Evolutionary conservation across 2,329 filamentous ascomycete genomes (phyloP).

Genomic region (Botrytis squamosa): DNA sequence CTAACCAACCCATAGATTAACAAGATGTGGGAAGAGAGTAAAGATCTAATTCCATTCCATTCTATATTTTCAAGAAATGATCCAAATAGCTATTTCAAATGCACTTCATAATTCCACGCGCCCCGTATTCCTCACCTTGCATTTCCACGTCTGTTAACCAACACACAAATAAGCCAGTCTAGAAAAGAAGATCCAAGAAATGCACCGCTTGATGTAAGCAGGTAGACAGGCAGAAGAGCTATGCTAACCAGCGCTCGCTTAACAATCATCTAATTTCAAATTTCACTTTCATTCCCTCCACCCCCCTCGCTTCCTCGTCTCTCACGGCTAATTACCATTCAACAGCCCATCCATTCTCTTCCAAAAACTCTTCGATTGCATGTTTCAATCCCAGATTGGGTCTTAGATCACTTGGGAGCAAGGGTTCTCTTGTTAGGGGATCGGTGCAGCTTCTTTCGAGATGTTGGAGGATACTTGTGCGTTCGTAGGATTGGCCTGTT

Average conservation of each 20-base stretch:
- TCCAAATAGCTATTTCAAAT: too few relatives aligned
- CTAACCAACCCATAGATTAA: too few relatives aligned
- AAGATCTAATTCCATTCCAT: too few relatives aligned
- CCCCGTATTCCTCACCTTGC: neutral
- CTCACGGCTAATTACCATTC: constrained; percentile 63
- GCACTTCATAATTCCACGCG: neutral
- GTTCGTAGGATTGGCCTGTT: constrained; percentile 87
- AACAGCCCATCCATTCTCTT: constrained; percentile 86
- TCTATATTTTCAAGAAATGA: too few relatives aligned
- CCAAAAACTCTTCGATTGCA: constrained; percentile 81
- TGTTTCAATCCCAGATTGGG: constrained; percentile 79
- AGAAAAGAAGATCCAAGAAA: neutral
- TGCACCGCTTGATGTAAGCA: neutral
- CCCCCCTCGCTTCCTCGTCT: neutral
- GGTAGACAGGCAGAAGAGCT: neutral
- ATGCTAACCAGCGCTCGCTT: neutral
- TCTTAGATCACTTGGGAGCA: constrained; percentile 67
- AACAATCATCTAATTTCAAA: neutral
- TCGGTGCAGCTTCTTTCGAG: constrained; percentile 73
- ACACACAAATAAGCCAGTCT: neutral
- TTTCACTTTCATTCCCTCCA: too few relatives aligned
- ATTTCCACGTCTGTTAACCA: neutral
- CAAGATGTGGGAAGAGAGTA: too few relatives aligned
- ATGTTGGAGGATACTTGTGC: constrained; percentile 81
- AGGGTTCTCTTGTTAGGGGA: constrained; percentile 76